Conservation (phyloP, 441 rosid genomes). For the Pelargonium citronellum region DNA sequence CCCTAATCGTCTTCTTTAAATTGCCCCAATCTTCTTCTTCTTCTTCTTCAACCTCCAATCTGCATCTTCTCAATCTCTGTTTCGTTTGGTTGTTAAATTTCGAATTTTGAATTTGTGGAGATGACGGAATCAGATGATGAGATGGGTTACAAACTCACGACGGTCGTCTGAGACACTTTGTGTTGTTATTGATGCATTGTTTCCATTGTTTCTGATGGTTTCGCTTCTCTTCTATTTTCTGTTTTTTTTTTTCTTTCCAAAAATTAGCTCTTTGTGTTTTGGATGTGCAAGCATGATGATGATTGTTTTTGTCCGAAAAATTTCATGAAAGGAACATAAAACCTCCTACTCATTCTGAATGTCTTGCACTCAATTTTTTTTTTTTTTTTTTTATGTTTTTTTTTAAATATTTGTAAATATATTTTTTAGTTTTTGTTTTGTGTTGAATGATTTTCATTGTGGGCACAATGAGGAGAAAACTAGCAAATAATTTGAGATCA, state of each 20-base stretch:
- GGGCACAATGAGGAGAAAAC: not conserved
- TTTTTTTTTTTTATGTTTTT: no score
- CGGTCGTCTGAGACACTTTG: constrained; percentile 6
- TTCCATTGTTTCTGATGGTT: not conserved
- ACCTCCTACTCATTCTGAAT: constrained; percentile 6
- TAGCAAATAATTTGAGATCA: not conserved
- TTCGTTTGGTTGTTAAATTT: no score
- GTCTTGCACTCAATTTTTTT: not conserved
- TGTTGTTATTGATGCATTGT: constrained; percentile 4
- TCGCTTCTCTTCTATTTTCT: not conserved
- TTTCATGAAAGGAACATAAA: not conserved
- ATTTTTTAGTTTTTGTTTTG: not conserved
- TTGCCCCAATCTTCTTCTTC: no score
- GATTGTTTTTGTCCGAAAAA: not conserved
- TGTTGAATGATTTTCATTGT: not conserved
- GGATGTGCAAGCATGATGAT: not conserved
- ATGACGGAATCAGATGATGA: not conserved
- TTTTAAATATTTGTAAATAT: not conserved
- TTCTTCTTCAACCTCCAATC: no score
- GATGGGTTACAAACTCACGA: constrained; percentile 3
- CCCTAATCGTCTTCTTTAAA: no score
- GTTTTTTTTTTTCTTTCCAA: not conserved
- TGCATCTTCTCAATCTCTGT: no score
- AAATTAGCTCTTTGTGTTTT: no score
- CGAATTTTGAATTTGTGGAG: not conserved